Base-by-base conservation (phyloP, 2,329 filamentous ascomycete genomes). In the Coleophoma cylindrospora region DNA sequence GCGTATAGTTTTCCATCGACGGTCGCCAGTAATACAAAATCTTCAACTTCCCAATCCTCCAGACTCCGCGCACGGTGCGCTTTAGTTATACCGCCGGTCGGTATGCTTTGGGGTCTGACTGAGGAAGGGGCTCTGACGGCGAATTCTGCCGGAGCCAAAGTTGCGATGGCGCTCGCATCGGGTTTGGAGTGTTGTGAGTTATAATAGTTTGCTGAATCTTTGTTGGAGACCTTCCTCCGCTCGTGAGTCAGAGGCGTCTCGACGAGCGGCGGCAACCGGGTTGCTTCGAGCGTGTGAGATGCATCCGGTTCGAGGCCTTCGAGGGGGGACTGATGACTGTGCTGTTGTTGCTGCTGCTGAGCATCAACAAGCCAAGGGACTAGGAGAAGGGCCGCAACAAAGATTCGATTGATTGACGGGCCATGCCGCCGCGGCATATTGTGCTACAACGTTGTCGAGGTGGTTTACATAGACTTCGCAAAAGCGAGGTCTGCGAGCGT, bases 11-110 rank as follows among this genome's bases (percentile, higher is more conserved):
- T 89, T 79, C 94, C 94, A 79, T 97, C 91, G 83, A 97, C 89
- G 81, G 94, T 97, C 89, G 94, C 92, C 87, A 99, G 79, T 78
- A 99, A 89, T 75, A 97, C 89, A 82, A 96, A 95, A 79, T 97
- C 91, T 89, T 97, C 92, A 75, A 96, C 91, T 87, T 96, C 90
- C 92, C 92, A 97, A 76, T 96, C 92, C 82, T 91, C 87, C 81
- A 97, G 79, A 79, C 87, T 95, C 84, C 92, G 91, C 91, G 91
- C 92, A 87, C 80, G 50, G 69, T 89, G 86, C 86, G 86, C 87
- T 87, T 88, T 85, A 76, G 86, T 81, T 71, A 87, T 77, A 64
- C 83, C 84, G 69, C 79, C 77, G 69, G 78, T 75, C 50, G 73
- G 60, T 51, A 64, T 68, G 57, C 77, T 79, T 14, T 38, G 21